Evolutionary conservation across 208 protist genomes (phyloP).

Genomic region (Trypanosoma conorhini): DNA sequence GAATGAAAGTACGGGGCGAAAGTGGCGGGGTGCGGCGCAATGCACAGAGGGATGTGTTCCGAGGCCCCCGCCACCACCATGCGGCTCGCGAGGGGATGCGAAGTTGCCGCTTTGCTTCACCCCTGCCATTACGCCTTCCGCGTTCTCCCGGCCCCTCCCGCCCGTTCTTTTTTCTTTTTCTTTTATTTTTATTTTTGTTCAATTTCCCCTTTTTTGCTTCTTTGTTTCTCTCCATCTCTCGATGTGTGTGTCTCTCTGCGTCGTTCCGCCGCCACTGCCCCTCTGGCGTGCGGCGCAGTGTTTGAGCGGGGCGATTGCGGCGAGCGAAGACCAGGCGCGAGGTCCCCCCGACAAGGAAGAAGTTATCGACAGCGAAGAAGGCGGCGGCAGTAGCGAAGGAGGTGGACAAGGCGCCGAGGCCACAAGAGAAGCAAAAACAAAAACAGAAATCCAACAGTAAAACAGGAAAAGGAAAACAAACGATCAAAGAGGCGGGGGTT

Average conservation of each 20-base stretch:
- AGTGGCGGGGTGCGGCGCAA: neutral
- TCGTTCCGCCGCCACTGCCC: too few relatives aligned
- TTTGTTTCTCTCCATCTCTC: slow-evolving; percentile 21
- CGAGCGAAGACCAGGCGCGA: neutral
- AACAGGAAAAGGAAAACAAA: slow-evolving; percentile 4
- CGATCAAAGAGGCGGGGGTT: neutral
- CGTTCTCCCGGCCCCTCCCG: neutral
- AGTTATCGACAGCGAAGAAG: too few relatives aligned
- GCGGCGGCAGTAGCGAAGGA: too few relatives aligned
- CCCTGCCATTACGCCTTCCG: neutral
- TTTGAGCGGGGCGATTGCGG: neutral
- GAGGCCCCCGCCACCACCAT: neutral
- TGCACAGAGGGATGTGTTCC: neutral
- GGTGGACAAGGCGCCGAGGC: too few relatives aligned
- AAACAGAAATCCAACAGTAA: too few relatives aligned
- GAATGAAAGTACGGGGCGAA: neutral
- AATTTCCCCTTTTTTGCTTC: too few relatives aligned
- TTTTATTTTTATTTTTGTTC: slow-evolving; percentile 31
- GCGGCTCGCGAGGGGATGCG: neutral
- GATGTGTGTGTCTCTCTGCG: neutral
- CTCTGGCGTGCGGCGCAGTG: too few relatives aligned
- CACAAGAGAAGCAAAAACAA: neutral
- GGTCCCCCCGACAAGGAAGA: neutral
- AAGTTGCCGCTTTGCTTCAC: neutral
- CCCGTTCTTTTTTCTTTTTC: neutral